Conservation (phyloP, 495 filamentous ascomycete genomes). For the Lasiosphaeria hispida region DNA sequence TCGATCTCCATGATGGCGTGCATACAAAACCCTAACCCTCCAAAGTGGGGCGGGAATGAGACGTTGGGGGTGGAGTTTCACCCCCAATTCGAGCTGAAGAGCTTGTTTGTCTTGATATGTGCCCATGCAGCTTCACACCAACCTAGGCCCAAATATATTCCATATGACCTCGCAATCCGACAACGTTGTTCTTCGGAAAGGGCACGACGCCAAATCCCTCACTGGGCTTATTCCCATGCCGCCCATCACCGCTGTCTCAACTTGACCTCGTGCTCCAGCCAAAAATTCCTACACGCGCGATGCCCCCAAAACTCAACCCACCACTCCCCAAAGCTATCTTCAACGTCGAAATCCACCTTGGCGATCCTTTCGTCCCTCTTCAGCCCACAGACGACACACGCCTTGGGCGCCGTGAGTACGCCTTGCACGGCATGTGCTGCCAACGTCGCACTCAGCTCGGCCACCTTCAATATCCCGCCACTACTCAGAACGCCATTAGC, state of each 20-base stretch:
- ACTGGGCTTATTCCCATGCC: neutral
- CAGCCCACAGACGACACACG: slow-evolving; percentile 86
- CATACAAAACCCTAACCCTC: slow-evolving; percentile 18
- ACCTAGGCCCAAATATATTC: too few species aligned
- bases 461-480: slow-evolving; percentile 49
- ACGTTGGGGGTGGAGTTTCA: too few species aligned
- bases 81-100: too few species aligned
- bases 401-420: slow-evolving; percentile 64
- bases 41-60: too few species aligned
- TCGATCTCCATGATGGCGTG: neutral
- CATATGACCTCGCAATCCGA: too few species aligned
- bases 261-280: slow-evolving; percentile 67
- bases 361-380: slow-evolving; percentile 79
- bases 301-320: slow-evolving; percentile 92
- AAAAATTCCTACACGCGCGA: slow-evolving; percentile 76
- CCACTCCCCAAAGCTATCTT: slow-evolving; percentile 93
- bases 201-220: neutral
- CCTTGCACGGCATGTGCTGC: slow-evolving; percentile 61
- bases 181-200: too few species aligned
- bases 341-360: slow-evolving; percentile 70
- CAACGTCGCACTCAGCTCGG: slow-evolving; percentile 64
- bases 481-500: slow-evolving; percentile 22
- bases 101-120: too few species aligned
- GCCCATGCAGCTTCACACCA: too few species aligned
- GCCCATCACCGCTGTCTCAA: slow-evolving; percentile 57